phyloP scores from a whole-genome alignment of 257 asterid genomes.

The Craterostigma plantagineum region DNA sequence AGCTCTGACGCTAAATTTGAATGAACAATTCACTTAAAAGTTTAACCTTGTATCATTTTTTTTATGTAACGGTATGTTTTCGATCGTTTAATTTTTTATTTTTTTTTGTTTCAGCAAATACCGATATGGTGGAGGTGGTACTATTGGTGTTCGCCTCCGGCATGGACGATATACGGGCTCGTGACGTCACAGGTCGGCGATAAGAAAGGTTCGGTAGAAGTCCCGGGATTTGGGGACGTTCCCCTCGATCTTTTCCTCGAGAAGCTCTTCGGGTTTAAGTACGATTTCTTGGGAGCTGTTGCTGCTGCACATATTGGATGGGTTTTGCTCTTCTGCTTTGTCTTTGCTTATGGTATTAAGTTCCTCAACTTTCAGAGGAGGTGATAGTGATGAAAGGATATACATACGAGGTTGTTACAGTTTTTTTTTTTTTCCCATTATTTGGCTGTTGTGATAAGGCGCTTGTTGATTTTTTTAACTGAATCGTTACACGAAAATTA shows the following conservation, averaged over 20 bases:
- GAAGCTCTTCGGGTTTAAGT: background rate
- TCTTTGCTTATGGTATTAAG: conserved; percentile 1
- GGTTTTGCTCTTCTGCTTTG: background rate
- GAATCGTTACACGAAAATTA: too few species aligned
- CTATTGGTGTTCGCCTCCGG: background rate
- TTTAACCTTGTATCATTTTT: too few species aligned
- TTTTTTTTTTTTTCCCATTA: too few species aligned
- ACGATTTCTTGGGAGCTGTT: conserved; percentile 4
- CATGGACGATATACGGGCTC: conserved; percentile 3
- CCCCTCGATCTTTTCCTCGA: background rate
- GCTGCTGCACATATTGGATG: conserved; percentile 1
- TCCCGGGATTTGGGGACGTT: background rate
- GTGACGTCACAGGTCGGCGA: conserved; percentile 3
- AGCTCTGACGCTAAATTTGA: too few species aligned
- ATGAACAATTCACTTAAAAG: too few species aligned
- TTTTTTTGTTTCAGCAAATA: conserved; percentile 4
- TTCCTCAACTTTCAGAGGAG: conserved; percentile 3
- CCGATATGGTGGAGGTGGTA: conserved; percentile 7
- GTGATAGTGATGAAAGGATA: too few species aligned
- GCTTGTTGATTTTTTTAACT: too few species aligned
- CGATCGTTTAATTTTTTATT: too few species aligned
- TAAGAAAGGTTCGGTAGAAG: background rate
- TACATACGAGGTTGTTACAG: too few species aligned
- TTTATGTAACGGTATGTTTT: too few species aligned
- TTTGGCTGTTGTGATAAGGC: too few species aligned